These are phyloP conservation scores for Graphiopsis chlorocephala DNA, from an alignment of 2,329 filamentous ascomycete genomes.

Conservation along the genomic window DNA sequence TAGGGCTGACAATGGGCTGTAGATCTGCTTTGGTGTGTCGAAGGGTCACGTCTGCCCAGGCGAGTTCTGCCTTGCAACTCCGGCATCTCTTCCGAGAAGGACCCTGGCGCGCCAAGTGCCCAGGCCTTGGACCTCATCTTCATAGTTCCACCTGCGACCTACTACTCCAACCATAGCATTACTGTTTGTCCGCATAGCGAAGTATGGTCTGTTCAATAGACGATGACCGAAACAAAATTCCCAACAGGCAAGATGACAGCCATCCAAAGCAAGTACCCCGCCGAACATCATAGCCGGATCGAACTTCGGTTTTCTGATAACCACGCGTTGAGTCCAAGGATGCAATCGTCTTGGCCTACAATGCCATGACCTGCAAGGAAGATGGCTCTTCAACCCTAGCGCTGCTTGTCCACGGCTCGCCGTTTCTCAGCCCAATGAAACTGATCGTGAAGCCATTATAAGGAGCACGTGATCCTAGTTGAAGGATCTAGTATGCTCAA, in stretches of 20 bases:
- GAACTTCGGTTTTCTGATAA: not conserved
- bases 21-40: not conserved
- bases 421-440: not conserved
- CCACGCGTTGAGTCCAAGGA: not conserved
- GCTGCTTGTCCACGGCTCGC: not conserved
- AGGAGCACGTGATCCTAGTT: not conserved
- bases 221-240: not conserved
- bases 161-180: not conserved
- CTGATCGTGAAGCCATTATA: not conserved
- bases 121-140: slow-evolving; percentile 3
- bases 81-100: not conserved
- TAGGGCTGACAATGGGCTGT: not conserved
- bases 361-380: slow-evolving; percentile 7
- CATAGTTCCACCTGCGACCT: not conserved
- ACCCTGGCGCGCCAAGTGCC: slow-evolving; percentile 1
- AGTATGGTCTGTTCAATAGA: not conserved
- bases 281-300: not conserved
- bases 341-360: slow-evolving; percentile 4
- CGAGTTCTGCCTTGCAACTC: not conserved
- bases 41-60: not conserved
- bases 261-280: not conserved
- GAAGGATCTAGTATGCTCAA: not conserved
- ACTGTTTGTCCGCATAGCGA: not conserved
- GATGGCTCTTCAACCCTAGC: not conserved
- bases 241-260: not conserved